phyloP scores from a whole-genome alignment of 805 yeast genomes.

The Candida namnaoensis region DNA sequence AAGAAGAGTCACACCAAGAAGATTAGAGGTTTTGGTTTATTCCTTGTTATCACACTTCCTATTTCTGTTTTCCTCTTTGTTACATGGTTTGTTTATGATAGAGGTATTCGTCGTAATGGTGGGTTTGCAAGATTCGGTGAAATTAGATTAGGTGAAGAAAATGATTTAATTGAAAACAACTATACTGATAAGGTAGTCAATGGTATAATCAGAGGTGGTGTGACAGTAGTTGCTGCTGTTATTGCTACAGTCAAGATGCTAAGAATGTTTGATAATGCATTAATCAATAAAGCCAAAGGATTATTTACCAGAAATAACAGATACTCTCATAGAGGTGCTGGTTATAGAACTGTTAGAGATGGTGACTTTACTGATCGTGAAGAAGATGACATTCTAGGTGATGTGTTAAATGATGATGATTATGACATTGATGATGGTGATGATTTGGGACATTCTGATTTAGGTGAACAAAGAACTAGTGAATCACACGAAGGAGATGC shows the following conservation, averaged over 20 bases:
- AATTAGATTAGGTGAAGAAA: conserved; percentile 76
- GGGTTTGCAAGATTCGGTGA: conserved; percentile 63
- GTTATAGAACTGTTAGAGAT: conserved; percentile 10
- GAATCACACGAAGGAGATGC: background rate
- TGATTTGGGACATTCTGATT: conserved; percentile 3
- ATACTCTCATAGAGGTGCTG: conserved; percentile 14
- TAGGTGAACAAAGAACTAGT: background rate
- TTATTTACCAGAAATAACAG: conserved; percentile 12
- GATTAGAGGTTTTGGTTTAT: conserved; percentile 39
- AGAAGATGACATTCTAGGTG: conserved; percentile 10
- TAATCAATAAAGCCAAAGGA: conserved; percentile 8
- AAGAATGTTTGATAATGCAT: conserved; percentile 13
- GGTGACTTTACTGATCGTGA: conserved; percentile 16
- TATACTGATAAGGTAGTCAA: conserved; percentile 56
- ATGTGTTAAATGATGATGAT: conserved; percentile 15
- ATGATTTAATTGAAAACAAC: conserved; percentile 51
- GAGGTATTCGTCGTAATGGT: conserved; percentile 75
- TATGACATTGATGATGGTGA: conserved; percentile 17
- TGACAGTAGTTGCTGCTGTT: conserved; percentile 23
- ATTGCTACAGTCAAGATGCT: conserved; percentile 20
- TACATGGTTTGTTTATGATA: conserved; percentile 53
- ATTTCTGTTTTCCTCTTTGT: conserved; percentile 28
- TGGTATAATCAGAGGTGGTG: conserved; percentile 21
- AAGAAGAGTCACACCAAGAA: conserved; percentile 41
- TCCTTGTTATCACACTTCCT: conserved; percentile 50